Evolutionary conservation across 352 stramenopile genomes (phyloP).

Genomic region (Globisporangium nodosum): DNA sequence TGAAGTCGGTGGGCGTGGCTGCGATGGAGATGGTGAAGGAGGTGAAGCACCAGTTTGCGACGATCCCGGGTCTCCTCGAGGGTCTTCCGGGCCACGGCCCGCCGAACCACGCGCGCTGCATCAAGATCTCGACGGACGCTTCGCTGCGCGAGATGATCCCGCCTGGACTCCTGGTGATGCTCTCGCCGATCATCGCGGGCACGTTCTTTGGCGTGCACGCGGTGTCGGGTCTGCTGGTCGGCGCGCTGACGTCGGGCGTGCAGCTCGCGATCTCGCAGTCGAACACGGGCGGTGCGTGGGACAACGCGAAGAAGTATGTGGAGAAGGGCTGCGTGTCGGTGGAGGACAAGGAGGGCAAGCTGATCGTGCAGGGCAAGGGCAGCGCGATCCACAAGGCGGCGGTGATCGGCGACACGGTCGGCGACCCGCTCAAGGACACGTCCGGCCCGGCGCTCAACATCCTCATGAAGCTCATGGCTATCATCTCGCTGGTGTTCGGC

Average conservation of each 20-base stretch:
- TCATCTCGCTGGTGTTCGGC: constrained; percentile 98
- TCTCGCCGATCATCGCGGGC: constrained; percentile 96
- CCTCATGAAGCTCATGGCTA: constrained; percentile 99
- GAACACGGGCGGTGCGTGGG: constrained; percentile 99
- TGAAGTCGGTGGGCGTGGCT: constrained; percentile 98
- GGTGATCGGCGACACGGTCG: constrained; percentile 98
- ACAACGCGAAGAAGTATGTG: constrained; percentile 99
- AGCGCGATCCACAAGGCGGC: constrained; percentile 98
- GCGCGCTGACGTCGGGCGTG: constrained; percentile 93
- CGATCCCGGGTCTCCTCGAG: constrained; percentile 97
- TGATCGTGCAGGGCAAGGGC: constrained; percentile 92
- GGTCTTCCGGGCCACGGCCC: constrained; percentile 84
- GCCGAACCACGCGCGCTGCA: constrained; percentile 90
- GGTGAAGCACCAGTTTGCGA: constrained; percentile 98
- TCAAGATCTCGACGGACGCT: constrained; percentile 99
- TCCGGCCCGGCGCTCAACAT: constrained; percentile 99
- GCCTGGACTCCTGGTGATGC: constrained; percentile 97
- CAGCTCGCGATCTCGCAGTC: constrained; percentile 99
- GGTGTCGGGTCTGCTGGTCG: constrained; percentile 96
- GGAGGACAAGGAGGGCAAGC: constrained; percentile 89
- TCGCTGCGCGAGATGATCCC: constrained; percentile 99
- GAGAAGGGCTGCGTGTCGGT: constrained; percentile 93
- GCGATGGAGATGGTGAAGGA: constrained; percentile 99
- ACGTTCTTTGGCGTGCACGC: constrained; percentile 98
- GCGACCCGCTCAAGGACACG: constrained; percentile 99